Base-by-base conservation (phyloP, 1,284 basidiomycete genomes). In the Moesziomyces sp. region DNA sequence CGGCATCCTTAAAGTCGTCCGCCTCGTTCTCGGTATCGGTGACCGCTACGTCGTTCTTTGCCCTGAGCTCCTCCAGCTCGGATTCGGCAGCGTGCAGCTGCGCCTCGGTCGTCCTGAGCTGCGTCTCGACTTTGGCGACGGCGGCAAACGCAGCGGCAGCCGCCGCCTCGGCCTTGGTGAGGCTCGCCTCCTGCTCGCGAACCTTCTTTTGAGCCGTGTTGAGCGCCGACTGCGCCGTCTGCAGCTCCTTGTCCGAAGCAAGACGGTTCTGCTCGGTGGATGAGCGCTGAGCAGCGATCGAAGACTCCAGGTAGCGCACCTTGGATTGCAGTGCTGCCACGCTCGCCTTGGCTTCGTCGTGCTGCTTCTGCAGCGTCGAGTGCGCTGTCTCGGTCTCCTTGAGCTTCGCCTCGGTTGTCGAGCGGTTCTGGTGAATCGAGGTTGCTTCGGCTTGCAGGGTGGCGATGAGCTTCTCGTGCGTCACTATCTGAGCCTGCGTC, bases 241-340 rank as follows among this genome's bases (percentile, higher is more conserved):
- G 70, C 59, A 73, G 64, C 64, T 67, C 70, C 50, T 73, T 73
- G 60, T 73, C 70, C n/a, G 70, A 73, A 3, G 64, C 59, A 7
- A 69, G 38, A 13, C 71, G 71, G 38, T 58, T 69, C 58, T 74
- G 71, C 53, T 74, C 71, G 8, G 70, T 73, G 18, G 70, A 73
- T 8, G 70, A 73, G 47, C 64, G 64, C 44, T 73, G 58, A 13
- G 70, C 70, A 9, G 70, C 59, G 48, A 73, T 67, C 11, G 70
- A 50, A 9, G 64, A 73, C 51, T 73, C 70, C 30, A 73, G 70
- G 44, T 73, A 73, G 55, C 70, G 70, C 10, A 73, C 64, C 57
- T 73, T 73, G 43, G 70, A 73, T 33, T 73, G 70, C 0, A 73
- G 57, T 21, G 70, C 55, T 10, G 64, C 57, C 19, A 73, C 63